Percentiles rank a stretch among this genome's conserved stretches.
phyloP scores from a whole-genome alignment of 177 flowering plant genomes.

The Vitis hybrid region DNA sequence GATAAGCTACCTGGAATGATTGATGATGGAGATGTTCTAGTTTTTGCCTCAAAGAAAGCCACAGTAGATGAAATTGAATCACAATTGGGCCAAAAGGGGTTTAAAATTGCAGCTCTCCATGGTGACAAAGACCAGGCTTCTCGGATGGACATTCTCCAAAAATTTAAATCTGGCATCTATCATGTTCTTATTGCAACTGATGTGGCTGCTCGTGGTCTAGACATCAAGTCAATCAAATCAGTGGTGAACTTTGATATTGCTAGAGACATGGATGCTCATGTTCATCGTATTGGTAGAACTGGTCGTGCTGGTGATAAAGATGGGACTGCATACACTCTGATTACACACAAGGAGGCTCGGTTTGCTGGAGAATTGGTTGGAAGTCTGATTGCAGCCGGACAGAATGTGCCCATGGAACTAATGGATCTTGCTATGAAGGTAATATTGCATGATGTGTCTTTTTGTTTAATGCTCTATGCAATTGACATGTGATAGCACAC shows the following conservation, averaged over 20 bases:
- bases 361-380: conserved; percentile 97
- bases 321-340: conserved; percentile 86
- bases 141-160: conserved; percentile 81
- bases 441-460: conserved; percentile 15
- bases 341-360: conserved; percentile 88
- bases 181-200: conserved; percentile 95
- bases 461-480: not conserved
- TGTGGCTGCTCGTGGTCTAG: conserved; percentile 99
- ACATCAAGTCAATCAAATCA: conserved; percentile 86
- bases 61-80: conserved; percentile 86
- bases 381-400: conserved; percentile 96
- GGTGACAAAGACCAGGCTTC: conserved; percentile 99
- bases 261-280: conserved; percentile 97
- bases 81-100: conserved; percentile 56
- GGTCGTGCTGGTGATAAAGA: conserved; percentile 99
- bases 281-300: conserved; percentile 98
- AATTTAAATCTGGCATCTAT: conserved; percentile 76
- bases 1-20: conserved; percentile 86
- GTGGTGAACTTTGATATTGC: conserved; percentile 97
- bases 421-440: conserved; percentile 99
- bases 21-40: conserved; percentile 88
- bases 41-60: conserved; percentile 88
- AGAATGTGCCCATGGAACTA: conserved; percentile 80
- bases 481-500: not conserved
- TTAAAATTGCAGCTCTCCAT: conserved; percentile 91